Conservation (phyloP, 2,329 filamentous ascomycete genomes). For the Fusarium heterosporum region DNA sequence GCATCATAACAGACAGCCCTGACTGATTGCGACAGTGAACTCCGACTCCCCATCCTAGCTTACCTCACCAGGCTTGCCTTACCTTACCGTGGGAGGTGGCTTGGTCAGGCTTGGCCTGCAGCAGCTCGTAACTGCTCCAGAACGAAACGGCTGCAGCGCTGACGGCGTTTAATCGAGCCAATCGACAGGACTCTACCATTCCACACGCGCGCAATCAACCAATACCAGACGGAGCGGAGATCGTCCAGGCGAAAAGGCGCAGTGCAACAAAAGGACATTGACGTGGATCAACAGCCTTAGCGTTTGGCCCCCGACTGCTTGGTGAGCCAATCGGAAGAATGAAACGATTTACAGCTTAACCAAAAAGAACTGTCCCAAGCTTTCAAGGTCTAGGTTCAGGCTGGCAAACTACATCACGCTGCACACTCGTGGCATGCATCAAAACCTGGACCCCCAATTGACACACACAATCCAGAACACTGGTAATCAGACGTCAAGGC, state of each 20-base stretch:
- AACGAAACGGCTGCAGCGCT: slow-evolving; percentile 18
- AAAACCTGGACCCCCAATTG: slow-evolving; percentile 16
- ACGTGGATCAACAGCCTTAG: slow-evolving; percentile 48
- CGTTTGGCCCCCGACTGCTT: slow-evolving; percentile 36
- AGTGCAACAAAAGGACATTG: slow-evolving; percentile 50
- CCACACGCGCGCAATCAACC: slow-evolving; percentile 41
- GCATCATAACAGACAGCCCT: slow-evolving; percentile 29
- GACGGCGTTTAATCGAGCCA: slow-evolving; percentile 51
- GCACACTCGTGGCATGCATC: slow-evolving; percentile 25
- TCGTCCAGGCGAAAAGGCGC: slow-evolving; percentile 37
- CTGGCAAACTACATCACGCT: slow-evolving; percentile 37
- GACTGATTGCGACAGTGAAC: slow-evolving; percentile 23
- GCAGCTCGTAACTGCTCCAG: slow-evolving; percentile 31
- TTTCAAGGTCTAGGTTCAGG: slow-evolving; percentile 43
- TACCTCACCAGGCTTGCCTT: not conserved
- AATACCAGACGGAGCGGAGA: slow-evolving; percentile 25
- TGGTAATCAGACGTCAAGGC: not conserved
- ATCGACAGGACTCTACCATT: slow-evolving; percentile 34
- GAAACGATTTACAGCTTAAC: slow-evolving; percentile 40
- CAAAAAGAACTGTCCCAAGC: slow-evolving; percentile 24
- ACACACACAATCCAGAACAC: slow-evolving; percentile 5
- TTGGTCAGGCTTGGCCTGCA: slow-evolving; percentile 33
- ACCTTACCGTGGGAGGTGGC: slow-evolving; percentile 21
- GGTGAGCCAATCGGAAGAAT: slow-evolving; percentile 50
- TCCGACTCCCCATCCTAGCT: slow-evolving; percentile 20